A percentile compares a stretch with the other conserved stretches of the same genome.
Evolutionary conservation across 2,329 filamentous ascomycete species (phyloP).

Genomic region (Rutstroemia sydowiana): DNA sequence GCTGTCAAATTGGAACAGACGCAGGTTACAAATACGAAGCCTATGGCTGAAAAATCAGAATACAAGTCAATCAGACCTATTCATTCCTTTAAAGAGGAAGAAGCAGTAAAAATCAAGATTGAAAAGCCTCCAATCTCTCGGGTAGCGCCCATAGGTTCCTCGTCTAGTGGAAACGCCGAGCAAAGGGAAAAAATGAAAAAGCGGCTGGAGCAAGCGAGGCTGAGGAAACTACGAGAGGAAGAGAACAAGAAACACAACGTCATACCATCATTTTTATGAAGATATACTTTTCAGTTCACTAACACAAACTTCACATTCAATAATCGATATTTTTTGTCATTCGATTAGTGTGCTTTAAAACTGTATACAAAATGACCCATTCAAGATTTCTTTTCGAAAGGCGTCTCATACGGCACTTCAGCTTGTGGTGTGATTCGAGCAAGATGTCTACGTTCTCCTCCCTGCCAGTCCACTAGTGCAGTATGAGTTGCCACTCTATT

Average conservation of each 20-base stretch:
- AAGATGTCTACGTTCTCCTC: constrained; percentile 69
- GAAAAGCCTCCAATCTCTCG: not conserved
- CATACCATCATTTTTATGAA: constrained; percentile 24
- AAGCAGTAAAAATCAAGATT: not conserved
- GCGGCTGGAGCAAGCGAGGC: constrained; percentile 18
- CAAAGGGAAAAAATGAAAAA: constrained; percentile 5
- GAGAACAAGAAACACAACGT: constrained; percentile 17
- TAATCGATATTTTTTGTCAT: no score
- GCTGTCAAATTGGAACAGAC: not conserved
- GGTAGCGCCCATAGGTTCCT: not conserved
- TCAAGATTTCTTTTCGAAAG: constrained; percentile 32
- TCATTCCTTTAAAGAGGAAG: not conserved
- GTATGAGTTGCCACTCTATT: constrained; percentile 75
- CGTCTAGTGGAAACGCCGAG: not conserved
- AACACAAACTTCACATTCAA: no score
- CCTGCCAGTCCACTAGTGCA: constrained; percentile 74
- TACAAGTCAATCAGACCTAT: not conserved
- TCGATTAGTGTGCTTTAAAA: no score
- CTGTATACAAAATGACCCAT: no score
- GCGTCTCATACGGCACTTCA: constrained; percentile 68
- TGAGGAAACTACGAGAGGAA: constrained; percentile 17
- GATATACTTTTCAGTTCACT: no score
- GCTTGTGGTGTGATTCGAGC: constrained; percentile 79
- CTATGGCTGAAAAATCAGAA: not conserved
- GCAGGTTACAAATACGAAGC: not conserved